Conservation (phyloP, 805 yeast species). For the Ascoidea asiatica region DNA sequence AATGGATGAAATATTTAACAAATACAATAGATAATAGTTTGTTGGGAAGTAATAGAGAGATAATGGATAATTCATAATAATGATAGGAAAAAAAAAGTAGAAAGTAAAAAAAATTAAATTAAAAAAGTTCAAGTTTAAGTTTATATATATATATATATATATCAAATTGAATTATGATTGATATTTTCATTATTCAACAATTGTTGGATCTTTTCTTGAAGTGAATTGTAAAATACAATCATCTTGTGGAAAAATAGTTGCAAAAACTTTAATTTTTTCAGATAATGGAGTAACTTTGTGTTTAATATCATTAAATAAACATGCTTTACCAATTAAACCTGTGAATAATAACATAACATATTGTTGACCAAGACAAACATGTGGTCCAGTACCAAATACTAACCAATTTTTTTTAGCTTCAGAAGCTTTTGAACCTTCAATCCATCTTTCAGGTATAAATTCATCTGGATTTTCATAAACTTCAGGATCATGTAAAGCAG, state of each 20-base stretch:
- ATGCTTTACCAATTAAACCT: slow-evolving; percentile 83
- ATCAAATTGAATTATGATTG: too few species aligned
- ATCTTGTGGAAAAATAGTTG: slow-evolving; percentile 96
- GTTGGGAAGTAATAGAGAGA: too few species aligned
- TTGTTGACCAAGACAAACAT: slow-evolving; percentile 88
- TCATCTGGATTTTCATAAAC: slow-evolving; percentile 90
- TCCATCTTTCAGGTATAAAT: slow-evolving; percentile 95
- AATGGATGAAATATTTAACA: too few species aligned
- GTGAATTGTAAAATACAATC: slow-evolving; percentile 73
- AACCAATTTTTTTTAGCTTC: slow-evolving; percentile 84
- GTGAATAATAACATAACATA: slow-evolving; percentile 87
- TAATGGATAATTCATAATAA: too few species aligned
- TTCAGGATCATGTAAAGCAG: slow-evolving; percentile 95
- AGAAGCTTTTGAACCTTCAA: slow-evolving; percentile 58
- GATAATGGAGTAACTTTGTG: slow-evolving; percentile 76
- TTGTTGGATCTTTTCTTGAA: slow-evolving; percentile 39
- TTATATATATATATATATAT: too few species aligned
- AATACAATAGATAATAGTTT: too few species aligned
- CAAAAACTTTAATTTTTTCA: slow-evolving; percentile 91
- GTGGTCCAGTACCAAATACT: slow-evolving; percentile 96
- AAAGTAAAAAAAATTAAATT: too few species aligned
- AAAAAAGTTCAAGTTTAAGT: too few species aligned
- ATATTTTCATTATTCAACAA: slow-evolving; percentile 11
- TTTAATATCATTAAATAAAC: slow-evolving; percentile 63
- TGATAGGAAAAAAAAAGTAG: too few species aligned